Evolutionary conservation across 179 eudicot genomes (phyloP).

Genomic region (Beta macrorhiza): DNA sequence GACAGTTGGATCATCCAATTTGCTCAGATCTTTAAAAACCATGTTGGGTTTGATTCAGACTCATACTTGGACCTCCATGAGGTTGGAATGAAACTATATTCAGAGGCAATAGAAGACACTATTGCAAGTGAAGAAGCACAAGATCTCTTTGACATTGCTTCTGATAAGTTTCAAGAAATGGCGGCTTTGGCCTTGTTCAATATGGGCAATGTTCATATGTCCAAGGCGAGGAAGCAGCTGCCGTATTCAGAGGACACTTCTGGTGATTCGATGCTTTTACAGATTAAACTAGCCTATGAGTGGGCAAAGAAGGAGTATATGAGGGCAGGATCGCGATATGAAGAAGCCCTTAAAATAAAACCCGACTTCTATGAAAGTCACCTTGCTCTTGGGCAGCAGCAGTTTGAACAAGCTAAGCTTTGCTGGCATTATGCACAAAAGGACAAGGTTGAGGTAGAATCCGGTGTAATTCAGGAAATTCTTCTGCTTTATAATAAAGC

Average conservation of each 20-base stretch:
- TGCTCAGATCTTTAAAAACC: slow-evolving; percentile 75
- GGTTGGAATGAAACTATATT: slow-evolving; percentile 76
- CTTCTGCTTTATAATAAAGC: slow-evolving; percentile 74
- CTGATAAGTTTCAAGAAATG: slow-evolving; percentile 84
- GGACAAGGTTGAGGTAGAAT: slow-evolving; percentile 45
- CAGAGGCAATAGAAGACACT: slow-evolving; percentile 87
- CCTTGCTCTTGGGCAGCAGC: slow-evolving; percentile 85
- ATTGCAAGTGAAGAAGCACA: slow-evolving; percentile 79
- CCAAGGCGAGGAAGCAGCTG: slow-evolving; percentile 65
- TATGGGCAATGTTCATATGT: slow-evolving; percentile 94
- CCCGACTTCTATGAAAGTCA: slow-evolving; percentile 80
- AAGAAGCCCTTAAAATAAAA: slow-evolving; percentile 70
- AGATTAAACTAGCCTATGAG: slow-evolving; percentile 61
- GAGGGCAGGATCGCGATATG: slow-evolving; percentile 59
- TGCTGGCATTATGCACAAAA: slow-evolving; percentile 63
- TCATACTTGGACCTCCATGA: slow-evolving; percentile 81
- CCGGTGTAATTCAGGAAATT: slow-evolving; percentile 46
- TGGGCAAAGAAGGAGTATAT: slow-evolving; percentile 74
- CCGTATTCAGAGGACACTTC: slow-evolving; percentile 49
- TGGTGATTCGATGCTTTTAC: slow-evolving; percentile 36
- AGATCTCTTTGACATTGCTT: slow-evolving; percentile 72
- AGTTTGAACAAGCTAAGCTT: slow-evolving; percentile 85
- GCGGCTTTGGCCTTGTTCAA: slow-evolving; percentile 88
- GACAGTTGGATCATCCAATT: slow-evolving; percentile 85
- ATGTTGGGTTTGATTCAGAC: slow-evolving; percentile 86